Percentiles rank a stretch among this genome's conserved stretches.
These are phyloP conservation scores for Solanum habrochaites DNA, from an alignment of 257 asterid genomes.

Conservation along the genomic window DNA sequence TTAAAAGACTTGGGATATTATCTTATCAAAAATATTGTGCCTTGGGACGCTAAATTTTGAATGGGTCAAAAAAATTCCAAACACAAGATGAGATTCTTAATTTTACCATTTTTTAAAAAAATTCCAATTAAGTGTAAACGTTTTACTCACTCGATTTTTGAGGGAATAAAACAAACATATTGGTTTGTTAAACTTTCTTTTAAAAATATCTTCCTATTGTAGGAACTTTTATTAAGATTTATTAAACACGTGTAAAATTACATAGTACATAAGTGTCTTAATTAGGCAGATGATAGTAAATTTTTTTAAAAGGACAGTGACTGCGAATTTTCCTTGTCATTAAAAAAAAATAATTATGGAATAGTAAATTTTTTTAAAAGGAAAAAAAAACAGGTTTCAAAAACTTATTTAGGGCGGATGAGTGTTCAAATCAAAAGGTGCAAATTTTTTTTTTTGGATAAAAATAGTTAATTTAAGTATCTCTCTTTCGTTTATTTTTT, in stretches of 20 bases:
- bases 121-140: not conserved
- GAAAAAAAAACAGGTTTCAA: too few species aligned
- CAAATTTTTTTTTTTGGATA: not conserved
- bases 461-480: not conserved
- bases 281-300: not conserved
- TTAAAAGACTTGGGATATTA: not conserved
- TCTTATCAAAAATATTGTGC: not conserved
- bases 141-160: not conserved
- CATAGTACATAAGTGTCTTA: not conserved
- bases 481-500: not conserved
- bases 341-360: too few species aligned
- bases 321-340: accelerated
- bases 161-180: too few species aligned
- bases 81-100: not conserved
- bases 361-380: accelerated
- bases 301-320: accelerated
- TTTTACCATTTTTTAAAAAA: not conserved
- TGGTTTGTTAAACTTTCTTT: too few species aligned
- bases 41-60: not conserved
- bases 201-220: not conserved
- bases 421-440: not conserved
- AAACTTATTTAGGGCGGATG: not conserved
- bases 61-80: not conserved
- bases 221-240: not conserved
- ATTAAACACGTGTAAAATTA: not conserved